These are phyloP conservation scores for Aspergillus phoenicis DNA, from an alignment of 2,329 filamentous ascomycete species.

Conservation along the genomic window DNA sequence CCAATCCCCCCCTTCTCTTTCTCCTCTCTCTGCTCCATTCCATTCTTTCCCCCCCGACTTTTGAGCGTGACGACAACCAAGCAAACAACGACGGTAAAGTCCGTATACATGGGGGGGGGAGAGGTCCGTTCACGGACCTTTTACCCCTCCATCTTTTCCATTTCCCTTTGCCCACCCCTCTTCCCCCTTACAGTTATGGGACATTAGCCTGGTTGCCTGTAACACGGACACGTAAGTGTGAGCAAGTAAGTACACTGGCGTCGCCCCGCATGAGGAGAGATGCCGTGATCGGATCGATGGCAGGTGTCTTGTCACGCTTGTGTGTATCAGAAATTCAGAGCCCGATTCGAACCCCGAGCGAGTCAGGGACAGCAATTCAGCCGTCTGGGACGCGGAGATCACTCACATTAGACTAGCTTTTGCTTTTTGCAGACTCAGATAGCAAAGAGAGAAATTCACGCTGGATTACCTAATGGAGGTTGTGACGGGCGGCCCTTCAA, in stretches of 20 bases:
- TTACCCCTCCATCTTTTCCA: background rate
- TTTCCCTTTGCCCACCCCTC: background rate
- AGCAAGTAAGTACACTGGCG: background rate
- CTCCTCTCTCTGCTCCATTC: too few species aligned
- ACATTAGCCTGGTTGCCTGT: conserved; percentile 1
- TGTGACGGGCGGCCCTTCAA: background rate
- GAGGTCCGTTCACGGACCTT: background rate
- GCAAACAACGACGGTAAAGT: too few species aligned
- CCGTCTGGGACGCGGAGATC: background rate
- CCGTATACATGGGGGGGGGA: too few species aligned
- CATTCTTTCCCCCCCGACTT: too few species aligned
- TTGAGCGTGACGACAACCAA: too few species aligned
- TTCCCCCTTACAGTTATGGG: conserved; percentile 6
- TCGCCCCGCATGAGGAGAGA: background rate
- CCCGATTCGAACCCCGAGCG: too few species aligned
- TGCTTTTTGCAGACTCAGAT: too few species aligned
- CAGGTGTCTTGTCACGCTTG: background rate
- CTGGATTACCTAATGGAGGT: background rate
- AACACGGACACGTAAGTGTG: background rate
- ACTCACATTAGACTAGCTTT: too few species aligned
- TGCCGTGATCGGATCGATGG: background rate
- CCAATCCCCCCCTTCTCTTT: too few species aligned
- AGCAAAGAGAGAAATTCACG: background rate
- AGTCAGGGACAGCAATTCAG: background rate
- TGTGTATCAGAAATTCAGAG: background rate